These are phyloP conservation scores for Poa pratensis DNA, from an alignment of 176 grass and related monocot genomes.

Conservation along the genomic window DNA sequence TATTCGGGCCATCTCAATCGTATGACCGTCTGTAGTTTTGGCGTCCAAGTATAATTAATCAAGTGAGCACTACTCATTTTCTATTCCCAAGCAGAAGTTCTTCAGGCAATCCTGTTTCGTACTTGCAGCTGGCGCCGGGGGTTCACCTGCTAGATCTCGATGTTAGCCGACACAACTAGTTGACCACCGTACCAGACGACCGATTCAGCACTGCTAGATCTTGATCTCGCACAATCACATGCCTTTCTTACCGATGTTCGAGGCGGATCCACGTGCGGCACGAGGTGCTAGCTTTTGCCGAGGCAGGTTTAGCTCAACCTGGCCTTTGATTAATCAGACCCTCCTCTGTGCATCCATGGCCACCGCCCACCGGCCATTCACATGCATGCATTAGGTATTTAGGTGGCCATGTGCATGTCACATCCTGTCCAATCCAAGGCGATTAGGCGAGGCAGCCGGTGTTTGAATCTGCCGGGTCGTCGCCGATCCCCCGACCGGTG, in stretches of 20 bases:
- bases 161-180: not conserved
- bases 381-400: not conserved
- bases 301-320: not conserved
- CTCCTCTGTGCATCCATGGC: not conserved
- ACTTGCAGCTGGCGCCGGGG: not conserved
- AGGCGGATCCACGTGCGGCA: constrained; percentile 29
- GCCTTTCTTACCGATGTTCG: not conserved
- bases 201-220: not conserved
- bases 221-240: not conserved
- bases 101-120: no score
- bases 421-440: not conserved
- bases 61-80: no score
- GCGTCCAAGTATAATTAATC: no score
- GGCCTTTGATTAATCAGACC: not conserved
- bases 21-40: not conserved
- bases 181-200: no score
- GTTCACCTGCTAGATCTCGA: not conserved
- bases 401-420: not conserved
- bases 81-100: no score
- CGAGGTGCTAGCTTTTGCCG: not conserved
- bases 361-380: not conserved
- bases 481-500: not conserved
- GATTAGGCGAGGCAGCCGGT: not conserved
- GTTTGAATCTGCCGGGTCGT: not conserved
- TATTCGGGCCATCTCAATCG: not conserved